Evolutionary conservation across 106 monocot species (phyloP), one percentile per base, ranked within the genome.

Genomic region (Dioscorea zingiberensis): DNA sequence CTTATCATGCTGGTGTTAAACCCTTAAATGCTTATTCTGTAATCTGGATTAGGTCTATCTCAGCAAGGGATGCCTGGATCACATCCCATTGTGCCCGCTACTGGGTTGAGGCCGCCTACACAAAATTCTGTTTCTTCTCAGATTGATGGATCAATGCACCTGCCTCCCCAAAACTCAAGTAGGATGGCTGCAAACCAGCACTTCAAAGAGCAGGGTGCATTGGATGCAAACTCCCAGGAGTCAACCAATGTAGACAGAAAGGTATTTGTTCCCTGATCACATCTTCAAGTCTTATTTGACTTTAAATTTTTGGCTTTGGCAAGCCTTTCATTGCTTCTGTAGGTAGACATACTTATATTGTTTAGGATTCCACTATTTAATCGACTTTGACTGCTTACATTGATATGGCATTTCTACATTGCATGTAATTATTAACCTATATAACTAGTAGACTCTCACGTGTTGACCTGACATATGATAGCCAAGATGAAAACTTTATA

Each of bases 31-130:
- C 25, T 48, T 44, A 21, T 47, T 14, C 10, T 71, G 68, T 21
- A 63, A 70, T 29, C 7, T 67, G 49, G 38, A 18, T 27, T 45
- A 91, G 95, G 73, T 47, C 65, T 77, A 62, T 24, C 69, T 62
- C 80, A 78, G 32, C 85, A 88, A 64, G 78, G 75, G 63, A 60
- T 76, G 21, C 68, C 81, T 67, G 81, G 69, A 65, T 44, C 71
- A 59, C 73, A 49, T 57, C 72, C 83, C 74, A 54, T 55, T 21
- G 56, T 85, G 49, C 67, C 80, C 62, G 15, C 65, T 19, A 45
- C 74, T 68, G 86, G 81, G 57, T 25, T 69, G 38, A 83, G 83
- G 73, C 70, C 86, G 38, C 86, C 81, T 4, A 13, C 76, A 48
- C 87, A 71, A 68, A 49, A 69, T 64, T 72, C 75, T 69, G 57